A percentile compares a stretch with the other conserved stretches of the same genome.
Conservation (phyloP, 345 rosid genomes). For the Lepidium africanum region DNA sequence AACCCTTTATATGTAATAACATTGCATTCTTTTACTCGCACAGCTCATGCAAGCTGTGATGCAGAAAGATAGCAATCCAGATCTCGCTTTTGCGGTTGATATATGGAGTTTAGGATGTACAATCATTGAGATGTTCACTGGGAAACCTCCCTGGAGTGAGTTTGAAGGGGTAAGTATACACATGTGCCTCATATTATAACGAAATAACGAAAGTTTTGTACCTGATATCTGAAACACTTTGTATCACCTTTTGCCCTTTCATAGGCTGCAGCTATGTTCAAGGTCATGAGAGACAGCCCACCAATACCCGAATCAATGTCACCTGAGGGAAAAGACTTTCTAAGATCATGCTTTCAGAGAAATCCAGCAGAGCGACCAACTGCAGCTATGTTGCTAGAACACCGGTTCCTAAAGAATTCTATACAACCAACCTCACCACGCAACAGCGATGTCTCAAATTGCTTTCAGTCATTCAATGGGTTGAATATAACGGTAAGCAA, state of each 20-base stretch:
- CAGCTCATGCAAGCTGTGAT: conserved; percentile 94
- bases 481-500: conserved; percentile 44
- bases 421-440: conserved; percentile 26
- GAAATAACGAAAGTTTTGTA: background rate
- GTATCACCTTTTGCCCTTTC: background rate
- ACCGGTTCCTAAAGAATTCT: conserved; percentile 51
- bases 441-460: conserved; percentile 32
- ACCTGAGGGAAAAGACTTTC: conserved; percentile 78
- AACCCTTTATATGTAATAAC: conserved; percentile 5
- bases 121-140: conserved; percentile 90
- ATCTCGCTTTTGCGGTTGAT: conserved; percentile 87
- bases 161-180: conserved; percentile 78
- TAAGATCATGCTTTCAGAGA: conserved; percentile 68
- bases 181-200: background rate
- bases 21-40: background rate
- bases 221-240: background rate
- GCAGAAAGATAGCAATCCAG: conserved; percentile 69
- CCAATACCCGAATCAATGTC: conserved; percentile 73
- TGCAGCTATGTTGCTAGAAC: conserved; percentile 69
- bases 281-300: conserved; percentile 79
- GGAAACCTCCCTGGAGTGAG: conserved; percentile 97
- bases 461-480: conserved; percentile 30
- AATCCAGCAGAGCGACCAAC: conserved; percentile 87
- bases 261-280: conserved; percentile 98
- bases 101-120: conserved; percentile 99